Conservation (phyloP, 2,329 filamentous ascomycete genomes). For the Cladosporium austrohemisphaericum region DNA sequence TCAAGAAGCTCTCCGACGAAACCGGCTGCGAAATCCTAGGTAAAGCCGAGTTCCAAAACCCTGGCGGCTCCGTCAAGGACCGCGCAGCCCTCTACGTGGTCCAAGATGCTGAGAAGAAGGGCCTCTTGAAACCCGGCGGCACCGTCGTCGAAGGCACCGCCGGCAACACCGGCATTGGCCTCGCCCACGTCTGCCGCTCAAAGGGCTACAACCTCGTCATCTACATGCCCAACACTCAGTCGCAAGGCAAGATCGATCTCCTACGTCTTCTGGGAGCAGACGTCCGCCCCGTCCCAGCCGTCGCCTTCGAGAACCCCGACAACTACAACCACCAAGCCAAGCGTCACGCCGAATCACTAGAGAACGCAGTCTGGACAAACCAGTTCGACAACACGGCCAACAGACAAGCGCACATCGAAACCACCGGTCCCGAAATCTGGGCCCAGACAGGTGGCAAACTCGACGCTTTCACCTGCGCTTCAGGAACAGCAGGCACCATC, state of each 20-base stretch:
- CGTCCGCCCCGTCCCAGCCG: conserved; percentile 92
- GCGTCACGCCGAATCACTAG: conserved; percentile 78
- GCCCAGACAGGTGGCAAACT: conserved; percentile 78
- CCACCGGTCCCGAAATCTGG: conserved; percentile 97
- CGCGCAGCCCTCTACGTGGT: conserved; percentile 92
- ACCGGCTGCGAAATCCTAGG: conserved; percentile 93
- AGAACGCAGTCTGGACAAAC: conserved; percentile 96
- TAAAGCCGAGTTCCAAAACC: conserved; percentile 99
- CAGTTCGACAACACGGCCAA: conserved; percentile 98
- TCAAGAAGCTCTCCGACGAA: conserved; percentile 81
- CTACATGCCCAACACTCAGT: conserved; percentile 99
- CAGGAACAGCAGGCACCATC: conserved; percentile 86
- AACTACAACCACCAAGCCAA: conserved; percentile 98
- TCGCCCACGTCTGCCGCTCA: conserved; percentile 91
- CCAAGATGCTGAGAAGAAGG: conserved; percentile 84
- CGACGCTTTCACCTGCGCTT: conserved; percentile 93
- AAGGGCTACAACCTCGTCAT: conserved; percentile 94
- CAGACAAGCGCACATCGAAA: conserved; percentile 89
- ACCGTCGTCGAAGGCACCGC: conserved; percentile 97
- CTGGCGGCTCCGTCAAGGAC: conserved; percentile 93
- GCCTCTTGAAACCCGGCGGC: conserved; percentile 76
- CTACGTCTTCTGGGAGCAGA: conserved; percentile 87
- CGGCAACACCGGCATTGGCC: conserved; percentile 95
- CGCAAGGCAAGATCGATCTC: conserved; percentile 94
- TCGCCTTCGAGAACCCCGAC: conserved; percentile 87